Base-by-base conservation (phyloP, 371 early-diverging fungal species). In the Syncephalastrum monosporum region DNA sequence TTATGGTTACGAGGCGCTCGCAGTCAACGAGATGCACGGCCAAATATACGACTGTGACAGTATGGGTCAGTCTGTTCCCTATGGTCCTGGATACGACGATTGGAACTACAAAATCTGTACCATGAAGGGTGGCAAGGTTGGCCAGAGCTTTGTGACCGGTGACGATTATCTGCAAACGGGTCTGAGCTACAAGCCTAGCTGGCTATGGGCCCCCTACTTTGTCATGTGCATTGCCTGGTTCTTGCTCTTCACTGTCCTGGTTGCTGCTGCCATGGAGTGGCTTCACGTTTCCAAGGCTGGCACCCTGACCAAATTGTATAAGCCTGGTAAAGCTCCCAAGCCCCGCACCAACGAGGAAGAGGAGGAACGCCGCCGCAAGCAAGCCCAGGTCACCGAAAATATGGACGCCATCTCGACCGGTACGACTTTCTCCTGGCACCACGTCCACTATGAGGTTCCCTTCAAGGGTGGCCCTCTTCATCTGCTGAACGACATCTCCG, bases 21-120 rank as follows among this genome's bases (percentile, higher is more conserved):
- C 86, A 38, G 62, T 72, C 38, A 87, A 88, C 63, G 91, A 90
- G 62, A 82, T 84, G 74, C 50, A 64, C 14, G 75, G 77, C 16
- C 63, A 72, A 5, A 1, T 53, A 3, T 68, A 61, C 49, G 52
- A 72, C 13, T 69, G 73, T 45, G 67, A 85, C 47, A 69, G 81
- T 17, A 64, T 76, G 16, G 57, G 65, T 3, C 71, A 67, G 38
- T 55, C 68, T 46, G 57, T 77, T 19, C 77, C 77, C 5, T 79
- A 61, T 50, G 76, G 74, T 17, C 67, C 72, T 14, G 66, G 70
- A 3, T 79, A 82, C 47, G 68, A 57, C 47, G 61, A 71, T 21
- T 69, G 80, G 53, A 63, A 62, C 16, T 67, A 85, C 59, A 82
- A 79, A 44, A 68, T 72, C 0, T 87, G 87, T 55, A 71, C 79